Evolutionary conservation across 192 early-diverging fungal species (phyloP).

Genomic region (Paraglomus brasilianum): DNA sequence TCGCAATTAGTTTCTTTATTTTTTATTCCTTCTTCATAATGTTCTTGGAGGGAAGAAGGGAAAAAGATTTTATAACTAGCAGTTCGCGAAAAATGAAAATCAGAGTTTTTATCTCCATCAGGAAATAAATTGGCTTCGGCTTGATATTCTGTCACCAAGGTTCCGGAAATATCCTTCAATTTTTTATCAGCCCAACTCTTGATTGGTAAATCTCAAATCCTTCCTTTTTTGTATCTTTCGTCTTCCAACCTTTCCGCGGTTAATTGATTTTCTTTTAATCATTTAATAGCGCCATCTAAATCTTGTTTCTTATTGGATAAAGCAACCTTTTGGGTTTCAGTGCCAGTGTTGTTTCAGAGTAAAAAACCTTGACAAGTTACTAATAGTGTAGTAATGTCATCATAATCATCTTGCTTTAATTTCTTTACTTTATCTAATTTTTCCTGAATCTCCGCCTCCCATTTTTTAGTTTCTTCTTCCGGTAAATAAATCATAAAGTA

Average conservation of each 20-base stretch:
- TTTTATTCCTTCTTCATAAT: background rate
- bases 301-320: no score
- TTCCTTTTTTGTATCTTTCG: conserved; percentile 1
- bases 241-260: background rate
- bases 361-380: no score
- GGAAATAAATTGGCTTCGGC: background rate
- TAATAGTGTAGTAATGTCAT: no score
- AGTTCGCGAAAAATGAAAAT: conserved; percentile 4
- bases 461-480: conserved; percentile 17
- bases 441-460: conserved; percentile 5
- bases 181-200: background rate
- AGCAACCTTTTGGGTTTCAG: no score
- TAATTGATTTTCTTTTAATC: no score
- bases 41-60: background rate
- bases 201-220: background rate
- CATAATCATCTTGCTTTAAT: no score
- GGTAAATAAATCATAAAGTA: conserved; percentile 18
- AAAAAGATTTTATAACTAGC: conserved; percentile 19
- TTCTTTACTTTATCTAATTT: background rate
- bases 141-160: background rate
- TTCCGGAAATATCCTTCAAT: background rate
- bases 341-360: no score
- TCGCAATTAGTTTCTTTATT: background rate
- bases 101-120: background rate
- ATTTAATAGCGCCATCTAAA: no score